Conservation (phyloP, 305 asterid species). For the Salvia sclarea region DNA sequence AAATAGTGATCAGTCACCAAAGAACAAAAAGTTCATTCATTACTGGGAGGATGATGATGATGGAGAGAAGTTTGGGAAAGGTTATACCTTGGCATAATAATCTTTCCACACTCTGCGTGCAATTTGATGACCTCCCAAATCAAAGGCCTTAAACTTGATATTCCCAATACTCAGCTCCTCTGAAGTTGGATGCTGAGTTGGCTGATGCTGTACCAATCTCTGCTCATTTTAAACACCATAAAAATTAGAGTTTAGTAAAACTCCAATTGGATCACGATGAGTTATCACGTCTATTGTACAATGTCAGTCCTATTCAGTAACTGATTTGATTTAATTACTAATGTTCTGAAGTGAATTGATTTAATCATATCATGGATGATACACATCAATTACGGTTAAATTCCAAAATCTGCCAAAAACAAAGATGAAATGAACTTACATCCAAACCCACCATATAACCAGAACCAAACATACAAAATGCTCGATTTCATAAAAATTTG, state of each 20-base stretch:
- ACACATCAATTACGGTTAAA: neutral
- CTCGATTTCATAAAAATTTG: neutral
- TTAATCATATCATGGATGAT: neutral
- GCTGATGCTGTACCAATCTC: slow-evolving; percentile 99
- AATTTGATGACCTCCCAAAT: slow-evolving; percentile 94
- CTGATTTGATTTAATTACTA: neutral
- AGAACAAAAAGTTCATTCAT: neutral
- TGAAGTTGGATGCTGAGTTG: slow-evolving; percentile 94
- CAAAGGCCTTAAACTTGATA: slow-evolving; percentile 96
- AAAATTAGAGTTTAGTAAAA: slow-evolving; percentile 22
- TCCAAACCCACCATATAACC: neutral
- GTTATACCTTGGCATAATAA: slow-evolving; percentile 86
- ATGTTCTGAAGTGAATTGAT: neutral
- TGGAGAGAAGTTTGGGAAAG: neutral
- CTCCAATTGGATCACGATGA: slow-evolving; percentile 1
- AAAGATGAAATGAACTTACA: neutral
- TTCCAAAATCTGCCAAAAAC: neutral
- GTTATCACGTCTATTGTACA: neutral
- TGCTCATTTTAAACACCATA: slow-evolving; percentile 43
- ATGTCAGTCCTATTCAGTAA: neutral
- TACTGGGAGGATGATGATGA: neutral
- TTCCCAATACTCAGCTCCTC: slow-evolving; percentile 96
- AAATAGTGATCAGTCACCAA: neutral
- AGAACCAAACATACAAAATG: neutral
- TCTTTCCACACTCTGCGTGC: slow-evolving; percentile 99